Conservation (phyloP, 148 eudicot species). For the Polygonum maritimum region DNA sequence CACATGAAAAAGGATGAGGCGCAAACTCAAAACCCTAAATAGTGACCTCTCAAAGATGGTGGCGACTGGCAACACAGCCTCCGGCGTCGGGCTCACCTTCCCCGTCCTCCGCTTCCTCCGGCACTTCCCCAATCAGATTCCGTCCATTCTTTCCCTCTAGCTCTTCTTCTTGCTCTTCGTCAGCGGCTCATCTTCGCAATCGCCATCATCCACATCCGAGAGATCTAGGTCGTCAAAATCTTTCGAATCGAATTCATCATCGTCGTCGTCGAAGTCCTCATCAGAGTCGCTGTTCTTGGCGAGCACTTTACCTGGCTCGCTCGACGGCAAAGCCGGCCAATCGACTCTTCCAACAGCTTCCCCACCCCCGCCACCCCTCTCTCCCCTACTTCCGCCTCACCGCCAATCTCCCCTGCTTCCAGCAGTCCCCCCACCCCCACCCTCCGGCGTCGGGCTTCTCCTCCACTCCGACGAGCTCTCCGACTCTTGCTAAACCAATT, state of each 20-base stretch:
- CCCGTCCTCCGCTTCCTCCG: no score
- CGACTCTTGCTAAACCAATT: not conserved
- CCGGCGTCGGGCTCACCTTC: no score
- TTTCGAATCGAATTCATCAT: not conserved
- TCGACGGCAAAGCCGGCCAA: not conserved
- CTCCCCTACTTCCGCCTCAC: no score
- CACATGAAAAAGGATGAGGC: no score
- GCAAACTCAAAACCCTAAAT: no score
- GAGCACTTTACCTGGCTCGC: not conserved
- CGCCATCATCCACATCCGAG: not conserved
- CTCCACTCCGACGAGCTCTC: no score
- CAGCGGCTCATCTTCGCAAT: not conserved
- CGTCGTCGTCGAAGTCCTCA: not conserved
- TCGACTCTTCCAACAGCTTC: not conserved
- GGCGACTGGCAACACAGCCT: no score
- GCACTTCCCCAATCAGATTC: not conserved
- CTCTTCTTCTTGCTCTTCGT: not conserved
- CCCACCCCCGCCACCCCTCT: no score
- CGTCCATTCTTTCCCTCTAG: not conserved
- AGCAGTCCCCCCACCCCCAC: no score
- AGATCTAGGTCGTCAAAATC: not conserved
- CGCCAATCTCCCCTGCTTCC: no score
- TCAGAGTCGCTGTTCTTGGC: slow-evolving; percentile 3
- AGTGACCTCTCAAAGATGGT: no score
- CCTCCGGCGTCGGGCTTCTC: no score